A percentile compares a stretch with the other conserved stretches of the same genome.
Evolutionary conservation across 2,329 filamentous ascomycete genomes (phyloP).

Genomic region (Colletotrichum acutatum): DNA sequence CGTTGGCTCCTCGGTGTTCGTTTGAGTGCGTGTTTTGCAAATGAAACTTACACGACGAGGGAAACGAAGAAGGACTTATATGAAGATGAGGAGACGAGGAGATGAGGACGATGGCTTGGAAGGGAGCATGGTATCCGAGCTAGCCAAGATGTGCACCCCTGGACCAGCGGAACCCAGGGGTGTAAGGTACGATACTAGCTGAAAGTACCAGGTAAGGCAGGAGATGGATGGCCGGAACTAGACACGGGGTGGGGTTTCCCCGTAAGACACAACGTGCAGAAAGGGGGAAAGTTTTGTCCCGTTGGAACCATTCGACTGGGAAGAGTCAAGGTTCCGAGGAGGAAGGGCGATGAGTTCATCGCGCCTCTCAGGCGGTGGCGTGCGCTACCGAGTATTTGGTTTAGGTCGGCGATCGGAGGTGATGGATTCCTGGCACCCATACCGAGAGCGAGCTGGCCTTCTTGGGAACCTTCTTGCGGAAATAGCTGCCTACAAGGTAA

Average conservation of each 20-base stretch:
- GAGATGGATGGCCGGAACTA: constrained; percentile 23
- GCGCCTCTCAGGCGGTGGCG: neutral
- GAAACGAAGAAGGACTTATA: constrained; percentile 17
- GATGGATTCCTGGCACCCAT: neutral
- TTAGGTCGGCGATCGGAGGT: neutral
- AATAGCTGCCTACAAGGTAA: too few relatives aligned
- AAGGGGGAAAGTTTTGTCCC: constrained; percentile 19
- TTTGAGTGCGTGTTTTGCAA: neutral
- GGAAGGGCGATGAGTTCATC: constrained; percentile 7
- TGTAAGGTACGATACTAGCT: neutral
- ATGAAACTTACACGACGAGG: neutral
- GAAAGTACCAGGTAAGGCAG: too few relatives aligned
- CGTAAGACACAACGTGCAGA: constrained; percentile 15
- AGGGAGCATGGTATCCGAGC: constrained; percentile 3
- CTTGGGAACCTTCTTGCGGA: too few relatives aligned
- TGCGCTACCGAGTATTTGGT: constrained; percentile 13
- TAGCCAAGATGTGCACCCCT: constrained; percentile 8
- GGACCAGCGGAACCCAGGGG: neutral
- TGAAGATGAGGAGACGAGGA: constrained; percentile 2
- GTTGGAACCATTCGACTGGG: constrained; percentile 22
- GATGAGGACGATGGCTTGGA: neutral
- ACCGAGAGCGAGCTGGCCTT: neutral
- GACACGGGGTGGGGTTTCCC: constrained; percentile 1
- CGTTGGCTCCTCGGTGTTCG: neutral
- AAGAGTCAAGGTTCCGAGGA: neutral